Evolutionary conservation across 805 yeast species (phyloP), one percentile per base, ranked within the genome.

Genomic region (Pichia kluyveri): DNA sequence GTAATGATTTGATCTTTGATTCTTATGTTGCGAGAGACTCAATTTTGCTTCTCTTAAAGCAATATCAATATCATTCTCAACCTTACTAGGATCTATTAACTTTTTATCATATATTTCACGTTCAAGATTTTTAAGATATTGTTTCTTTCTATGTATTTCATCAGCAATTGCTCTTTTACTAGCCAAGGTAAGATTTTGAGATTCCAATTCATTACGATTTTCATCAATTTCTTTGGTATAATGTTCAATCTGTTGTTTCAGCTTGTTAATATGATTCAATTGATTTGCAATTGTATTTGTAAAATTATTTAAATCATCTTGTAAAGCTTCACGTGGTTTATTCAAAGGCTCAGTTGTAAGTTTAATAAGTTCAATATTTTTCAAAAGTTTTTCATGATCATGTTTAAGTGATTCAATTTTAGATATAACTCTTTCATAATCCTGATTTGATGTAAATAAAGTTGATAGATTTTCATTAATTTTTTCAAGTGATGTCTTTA

Each of bases 381-480:
- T 78, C 2, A 56, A 51, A 5, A 79, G 60, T 2, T 79, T 69
- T 10, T 58, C 58, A 49, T 70, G 68, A 42, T 74, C 73, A 44
- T 76, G 77, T 36, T 69, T 67, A 41, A 84, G 60, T 44, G 76
- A 78, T 38, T 83, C 86, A 23, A 81, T 63, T 52, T 77, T 77
- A 30, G 84, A 80, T 19, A 90, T 60, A 0, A 80, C 77, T 51
- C 80, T 72, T 60, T 88, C 96, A 60, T 83, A 90, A 49, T 84
- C 83, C 60, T 87, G 96, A 58, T 87, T 86, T 1, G 86, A 72
- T 43, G 79, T 77, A 64, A 88, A 89, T 14, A 90, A 67, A 14
- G 60, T 60, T 43, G 84, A 82, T 4, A 87, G 73, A 54, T 82
- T 77, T 38, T 63, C 62, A n/a, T 82, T 81, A 2, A 80, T 69